A percentile compares a stretch with the other conserved stretches of the same genome.
These are phyloP conservation scores for Talaromyces sp. DNA, from an alignment of 2,329 filamentous ascomycete genomes.

Conservation along the genomic window DNA sequence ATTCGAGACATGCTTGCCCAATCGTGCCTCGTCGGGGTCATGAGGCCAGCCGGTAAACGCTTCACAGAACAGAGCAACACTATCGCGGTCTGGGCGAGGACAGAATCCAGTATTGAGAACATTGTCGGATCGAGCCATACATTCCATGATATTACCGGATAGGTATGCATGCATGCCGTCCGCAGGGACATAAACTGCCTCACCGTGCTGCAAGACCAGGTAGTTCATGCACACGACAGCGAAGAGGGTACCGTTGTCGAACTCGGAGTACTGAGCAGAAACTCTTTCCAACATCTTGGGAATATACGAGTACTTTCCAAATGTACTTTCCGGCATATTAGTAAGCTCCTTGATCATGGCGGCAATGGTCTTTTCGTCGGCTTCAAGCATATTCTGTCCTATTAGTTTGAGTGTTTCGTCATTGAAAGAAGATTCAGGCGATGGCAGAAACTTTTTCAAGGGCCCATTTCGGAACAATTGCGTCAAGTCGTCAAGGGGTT, in stretches of 20 bases:
- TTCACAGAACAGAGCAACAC: slow-evolving; percentile 60
- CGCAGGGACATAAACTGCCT: slow-evolving; percentile 67
- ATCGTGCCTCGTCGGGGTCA: slow-evolving; percentile 52
- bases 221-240: slow-evolving; percentile 74
- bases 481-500: slow-evolving; percentile 60
- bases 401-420: slow-evolving; percentile 57
- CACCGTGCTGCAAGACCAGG: slow-evolving; percentile 60
- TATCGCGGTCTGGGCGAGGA: slow-evolving; percentile 61
- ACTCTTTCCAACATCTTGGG: slow-evolving; percentile 63
- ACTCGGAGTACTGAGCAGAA: slow-evolving; percentile 59
- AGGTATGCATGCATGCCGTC: slow-evolving; percentile 74
- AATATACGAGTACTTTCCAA: slow-evolving; percentile 57
- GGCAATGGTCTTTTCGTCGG: slow-evolving; percentile 52
- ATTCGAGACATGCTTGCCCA: slow-evolving; percentile 50
- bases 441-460: slow-evolving; percentile 53
- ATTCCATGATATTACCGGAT: slow-evolving; percentile 70
- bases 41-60: slow-evolving; percentile 64
- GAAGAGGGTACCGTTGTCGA: slow-evolving; percentile 66
- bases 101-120: slow-evolving; percentile 74
- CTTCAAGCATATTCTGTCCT: slow-evolving; percentile 52
- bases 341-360: slow-evolving; percentile 53
- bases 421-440: slow-evolving; percentile 47
- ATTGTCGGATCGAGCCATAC: slow-evolving; percentile 73
- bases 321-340: slow-evolving; percentile 46
- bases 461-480: slow-evolving; percentile 55